These are phyloP conservation scores for Globisporangium okanoganense DNA, from an alignment of 352 stramenopile species.

Conservation along the genomic window DNA sequence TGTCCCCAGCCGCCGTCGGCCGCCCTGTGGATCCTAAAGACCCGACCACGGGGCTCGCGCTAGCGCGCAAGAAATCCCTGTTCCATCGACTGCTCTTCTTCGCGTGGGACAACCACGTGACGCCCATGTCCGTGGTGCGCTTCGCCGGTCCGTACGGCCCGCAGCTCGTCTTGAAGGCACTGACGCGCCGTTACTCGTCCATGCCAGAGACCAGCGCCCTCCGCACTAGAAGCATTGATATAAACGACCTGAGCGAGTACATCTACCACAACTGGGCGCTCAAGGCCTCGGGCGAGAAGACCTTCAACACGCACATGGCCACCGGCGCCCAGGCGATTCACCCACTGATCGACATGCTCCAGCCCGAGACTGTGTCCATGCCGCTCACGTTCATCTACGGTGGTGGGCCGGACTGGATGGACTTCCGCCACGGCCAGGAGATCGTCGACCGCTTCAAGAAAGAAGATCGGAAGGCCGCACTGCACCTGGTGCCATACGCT, in stretches of 20 bases:
- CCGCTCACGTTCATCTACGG: slow-evolving; percentile 82
- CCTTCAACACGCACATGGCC: slow-evolving; percentile 69
- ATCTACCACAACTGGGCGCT: slow-evolving; percentile 86
- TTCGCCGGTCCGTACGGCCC: slow-evolving; percentile 74
- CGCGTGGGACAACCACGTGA: slow-evolving; percentile 65
- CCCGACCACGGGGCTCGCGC: slow-evolving; percentile 29
- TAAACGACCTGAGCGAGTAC: slow-evolving; percentile 66
- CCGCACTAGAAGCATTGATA: slow-evolving; percentile 54
- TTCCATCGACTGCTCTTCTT: slow-evolving; percentile 41
- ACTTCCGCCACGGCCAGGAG: slow-evolving; percentile 58
- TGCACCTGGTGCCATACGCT: slow-evolving; percentile 57
- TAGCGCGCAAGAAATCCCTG: slow-evolving; percentile 42
- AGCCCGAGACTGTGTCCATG: slow-evolving; percentile 61
- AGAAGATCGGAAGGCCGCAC: slow-evolving; percentile 25
- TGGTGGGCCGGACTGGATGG: slow-evolving; percentile 83
- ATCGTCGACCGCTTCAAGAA: slow-evolving; percentile 58
- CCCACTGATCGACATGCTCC: slow-evolving; percentile 58
- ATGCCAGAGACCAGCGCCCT: slow-evolving; percentile 69
- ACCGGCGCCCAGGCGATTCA: slow-evolving; percentile 63
- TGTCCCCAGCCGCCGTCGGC: slow-evolving; percentile 64
- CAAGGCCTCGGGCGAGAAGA: slow-evolving; percentile 67
- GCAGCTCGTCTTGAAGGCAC: slow-evolving; percentile 62
- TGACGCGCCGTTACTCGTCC: slow-evolving; percentile 64
- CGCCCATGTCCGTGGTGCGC: slow-evolving; percentile 71
- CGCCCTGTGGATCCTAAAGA: slow-evolving; percentile 35